Evolutionary conservation across 768 basidiomycete genomes (phyloP), one percentile per base, ranked within the genome.

Genomic region (Dentipellis sp.): DNA sequence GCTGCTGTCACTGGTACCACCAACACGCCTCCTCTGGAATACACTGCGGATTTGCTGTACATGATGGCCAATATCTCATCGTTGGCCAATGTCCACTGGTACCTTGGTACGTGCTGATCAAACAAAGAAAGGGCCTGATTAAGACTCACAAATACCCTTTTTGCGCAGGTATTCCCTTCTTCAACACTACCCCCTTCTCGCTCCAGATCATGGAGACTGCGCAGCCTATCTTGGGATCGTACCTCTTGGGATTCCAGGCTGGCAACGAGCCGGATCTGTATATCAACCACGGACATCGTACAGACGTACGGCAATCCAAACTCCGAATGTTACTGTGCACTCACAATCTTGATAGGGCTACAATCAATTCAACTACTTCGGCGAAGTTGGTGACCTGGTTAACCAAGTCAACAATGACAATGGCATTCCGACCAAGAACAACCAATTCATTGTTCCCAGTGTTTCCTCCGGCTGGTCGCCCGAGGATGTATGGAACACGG

Each of bases 261-360:
- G 87, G 83, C 2, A 89, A 91, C 65, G 88, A 91, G 68, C 88
- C 88, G 14, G 88, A 92, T 72, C 77, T 89, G 59, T 91, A 84
- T 60, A 69, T 74, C 10, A 57, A 40, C 35, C 61, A 52, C 11
- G 60, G 54, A 16, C 57, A 58, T 47, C 52, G 57, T 35, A 53
- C 59, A 6, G 4, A 8, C 17, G 64, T 52, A 39, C 6, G 29
- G 6, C 29, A 35, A 65, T 64, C 35, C n/a, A 11, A 11, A 29
- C 5, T 19, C 21, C n/a, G 39, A 11, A 19, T 9, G 21, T 10
- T 56, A 11, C 10, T 38, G 1, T 8, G n/a, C 6, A 3, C 46
- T 42, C 3, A 14, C 40, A 40, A 42, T 14, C 12, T 36, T 19
- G 36, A 23, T 42, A 57, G 57, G 52, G 53, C 29, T 50, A 59